Evolutionary conservation across 441 rosid genomes (phyloP).

Genomic region (Gossypium trilobum): DNA sequence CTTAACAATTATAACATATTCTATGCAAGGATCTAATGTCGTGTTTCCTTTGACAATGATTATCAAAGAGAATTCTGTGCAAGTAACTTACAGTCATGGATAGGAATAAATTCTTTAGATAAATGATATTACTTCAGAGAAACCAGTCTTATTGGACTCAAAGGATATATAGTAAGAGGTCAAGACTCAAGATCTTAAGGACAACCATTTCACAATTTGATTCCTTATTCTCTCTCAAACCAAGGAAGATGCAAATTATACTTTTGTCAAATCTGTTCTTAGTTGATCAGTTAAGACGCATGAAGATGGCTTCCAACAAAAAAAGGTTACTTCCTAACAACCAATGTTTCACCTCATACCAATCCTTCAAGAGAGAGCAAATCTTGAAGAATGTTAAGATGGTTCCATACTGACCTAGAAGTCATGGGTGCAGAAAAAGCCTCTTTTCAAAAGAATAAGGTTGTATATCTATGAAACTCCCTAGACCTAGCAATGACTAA

Average conservation of each 20-base stretch:
- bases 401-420: background rate
- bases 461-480: background rate
- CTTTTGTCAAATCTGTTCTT: background rate
- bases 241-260: background rate
- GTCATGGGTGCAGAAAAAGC: constrained; percentile 1
- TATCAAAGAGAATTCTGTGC: background rate
- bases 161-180: background rate
- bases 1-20: background rate
- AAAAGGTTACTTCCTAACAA: background rate
- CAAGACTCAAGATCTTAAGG: background rate
- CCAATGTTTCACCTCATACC: background rate
- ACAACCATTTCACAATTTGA: background rate
- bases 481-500: background rate
- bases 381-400: background rate
- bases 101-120: background rate
- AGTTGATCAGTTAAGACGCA: background rate
- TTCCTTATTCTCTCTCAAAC: constrained; percentile 3
- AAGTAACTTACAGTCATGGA: background rate
- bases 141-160: background rate
- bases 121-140: background rate
- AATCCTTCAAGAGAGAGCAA: background rate
- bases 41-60: background rate
- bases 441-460: background rate
- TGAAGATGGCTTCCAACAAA: background rate
- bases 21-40: background rate